Conservation (phyloP, 352 stramenopile species). For the Globisporangium solare region DNA sequence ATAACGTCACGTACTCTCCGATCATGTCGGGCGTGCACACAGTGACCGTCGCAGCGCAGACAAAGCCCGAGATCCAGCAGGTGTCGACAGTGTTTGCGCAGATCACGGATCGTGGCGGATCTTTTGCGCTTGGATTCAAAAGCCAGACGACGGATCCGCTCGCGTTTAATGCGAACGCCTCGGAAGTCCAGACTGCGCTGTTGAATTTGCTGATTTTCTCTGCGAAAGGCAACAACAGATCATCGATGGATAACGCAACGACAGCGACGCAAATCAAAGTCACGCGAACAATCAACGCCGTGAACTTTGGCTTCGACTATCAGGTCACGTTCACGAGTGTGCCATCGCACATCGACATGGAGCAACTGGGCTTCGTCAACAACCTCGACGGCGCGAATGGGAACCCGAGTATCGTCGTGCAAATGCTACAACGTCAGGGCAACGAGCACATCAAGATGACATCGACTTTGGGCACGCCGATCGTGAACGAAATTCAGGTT, state of each 20-base stretch:
- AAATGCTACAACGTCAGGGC: slow-evolving; percentile 26
- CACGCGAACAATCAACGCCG: slow-evolving; percentile 34
- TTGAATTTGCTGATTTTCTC: slow-evolving; percentile 48
- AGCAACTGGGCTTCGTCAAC: slow-evolving; percentile 39
- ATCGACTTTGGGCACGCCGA: slow-evolving; percentile 33
- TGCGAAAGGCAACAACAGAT: not conserved
- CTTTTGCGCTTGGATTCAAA: slow-evolving; percentile 76
- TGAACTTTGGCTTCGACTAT: slow-evolving; percentile 72
- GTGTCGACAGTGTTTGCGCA: slow-evolving; percentile 79
- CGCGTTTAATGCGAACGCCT: slow-evolving; percentile 76
- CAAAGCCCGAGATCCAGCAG: slow-evolving; percentile 71
- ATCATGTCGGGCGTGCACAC: slow-evolving; percentile 83
- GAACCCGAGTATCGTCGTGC: slow-evolving; percentile 23
- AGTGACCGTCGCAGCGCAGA: slow-evolving; percentile 78
- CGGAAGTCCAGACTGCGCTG: slow-evolving; percentile 59
- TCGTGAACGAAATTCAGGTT: slow-evolving; percentile 72
- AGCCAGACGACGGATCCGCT: slow-evolving; percentile 58
- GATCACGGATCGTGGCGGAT: slow-evolving; percentile 61
- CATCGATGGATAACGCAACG: slow-evolving; percentile 6
- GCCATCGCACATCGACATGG: slow-evolving; percentile 29
- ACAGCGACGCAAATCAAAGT: slow-evolving; percentile 37
- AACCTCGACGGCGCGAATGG: slow-evolving; percentile 61
- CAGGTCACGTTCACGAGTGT: slow-evolving; percentile 57
- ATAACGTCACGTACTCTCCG: slow-evolving; percentile 84
- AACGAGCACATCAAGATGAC: slow-evolving; percentile 77